Conservation (phyloP, 1,139 yeast genomes). For the Scheffersomyces segobiensis region DNA sequence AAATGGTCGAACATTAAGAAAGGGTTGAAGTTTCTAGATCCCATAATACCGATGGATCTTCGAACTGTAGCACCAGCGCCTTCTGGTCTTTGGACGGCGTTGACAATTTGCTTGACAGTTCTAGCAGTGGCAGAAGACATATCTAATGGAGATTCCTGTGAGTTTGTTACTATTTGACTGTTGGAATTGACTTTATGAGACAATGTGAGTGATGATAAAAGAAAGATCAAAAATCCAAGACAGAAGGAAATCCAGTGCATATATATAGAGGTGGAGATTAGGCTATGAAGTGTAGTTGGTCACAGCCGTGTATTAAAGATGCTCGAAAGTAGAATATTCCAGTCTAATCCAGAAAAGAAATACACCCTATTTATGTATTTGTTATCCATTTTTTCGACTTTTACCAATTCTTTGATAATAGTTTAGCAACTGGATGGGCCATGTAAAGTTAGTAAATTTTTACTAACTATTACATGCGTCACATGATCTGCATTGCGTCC, state of each 20-base stretch:
- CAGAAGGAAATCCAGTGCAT: constrained; percentile 3
- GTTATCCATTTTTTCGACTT: background rate
- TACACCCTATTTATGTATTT: background rate
- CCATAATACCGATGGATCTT: constrained; percentile 72
- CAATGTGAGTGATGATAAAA: constrained; percentile 5
- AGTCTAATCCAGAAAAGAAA: background rate
- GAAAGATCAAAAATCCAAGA: constrained; percentile 1
- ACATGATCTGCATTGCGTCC: background rate
- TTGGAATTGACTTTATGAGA: background rate
- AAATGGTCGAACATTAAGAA: constrained; percentile 86
- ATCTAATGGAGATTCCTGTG: background rate
- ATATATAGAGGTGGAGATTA: constrained; percentile 3
- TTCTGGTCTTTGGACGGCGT: constrained; percentile 76
- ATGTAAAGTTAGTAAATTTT: background rate
- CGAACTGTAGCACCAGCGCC: constrained; percentile 88
- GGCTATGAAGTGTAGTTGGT: background rate
- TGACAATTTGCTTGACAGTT: constrained; percentile 57
- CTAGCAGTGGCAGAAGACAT: constrained; percentile 25
- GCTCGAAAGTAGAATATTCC: background rate
- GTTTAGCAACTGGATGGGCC: background rate
- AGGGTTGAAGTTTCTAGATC: constrained; percentile 74
- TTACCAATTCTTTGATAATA: background rate
- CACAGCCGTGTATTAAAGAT: background rate
- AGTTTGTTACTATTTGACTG: background rate
- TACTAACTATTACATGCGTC: background rate